phyloP scores from a whole-genome alignment of 371 early-diverging fungal genomes.

The Massospora cicadina region DNA sequence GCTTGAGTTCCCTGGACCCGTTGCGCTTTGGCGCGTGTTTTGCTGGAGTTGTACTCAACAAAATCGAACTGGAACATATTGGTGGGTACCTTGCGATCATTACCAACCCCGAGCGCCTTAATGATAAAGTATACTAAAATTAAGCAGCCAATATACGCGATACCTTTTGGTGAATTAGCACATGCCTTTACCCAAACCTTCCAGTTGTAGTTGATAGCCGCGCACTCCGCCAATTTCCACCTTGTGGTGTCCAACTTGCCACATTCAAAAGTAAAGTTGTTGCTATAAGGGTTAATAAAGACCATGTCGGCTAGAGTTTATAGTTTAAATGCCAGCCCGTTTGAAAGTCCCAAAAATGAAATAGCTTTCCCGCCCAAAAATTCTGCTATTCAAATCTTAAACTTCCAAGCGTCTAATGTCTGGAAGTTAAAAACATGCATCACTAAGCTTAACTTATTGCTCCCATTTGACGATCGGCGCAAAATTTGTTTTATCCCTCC shows the following conservation, averaged over 20 bases:
- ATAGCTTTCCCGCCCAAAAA: no score
- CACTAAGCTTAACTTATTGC: no score
- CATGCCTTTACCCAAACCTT: background rate
- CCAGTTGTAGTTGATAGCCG: background rate
- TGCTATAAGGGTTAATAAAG: background rate
- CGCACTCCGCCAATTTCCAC: background rate
- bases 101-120: background rate
- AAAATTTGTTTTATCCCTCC: no score
- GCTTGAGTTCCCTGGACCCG: background rate
- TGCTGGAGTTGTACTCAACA: background rate
- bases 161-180: background rate
- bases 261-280: background rate
- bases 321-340: no score
- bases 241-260: background rate
- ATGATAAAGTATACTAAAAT: background rate
- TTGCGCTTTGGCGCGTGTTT: background rate
- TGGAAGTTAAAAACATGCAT: no score
- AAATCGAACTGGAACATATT: background rate
- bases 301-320: background rate
- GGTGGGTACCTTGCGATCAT: background rate
- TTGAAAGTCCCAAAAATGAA: no score
- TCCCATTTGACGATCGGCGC: no score
- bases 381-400: no score
- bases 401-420: no score
- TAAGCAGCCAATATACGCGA: background rate